Evolutionary conservation across 1,284 basidiomycete species (phyloP).

Genomic region (Papiliotrema flavescens): DNA sequence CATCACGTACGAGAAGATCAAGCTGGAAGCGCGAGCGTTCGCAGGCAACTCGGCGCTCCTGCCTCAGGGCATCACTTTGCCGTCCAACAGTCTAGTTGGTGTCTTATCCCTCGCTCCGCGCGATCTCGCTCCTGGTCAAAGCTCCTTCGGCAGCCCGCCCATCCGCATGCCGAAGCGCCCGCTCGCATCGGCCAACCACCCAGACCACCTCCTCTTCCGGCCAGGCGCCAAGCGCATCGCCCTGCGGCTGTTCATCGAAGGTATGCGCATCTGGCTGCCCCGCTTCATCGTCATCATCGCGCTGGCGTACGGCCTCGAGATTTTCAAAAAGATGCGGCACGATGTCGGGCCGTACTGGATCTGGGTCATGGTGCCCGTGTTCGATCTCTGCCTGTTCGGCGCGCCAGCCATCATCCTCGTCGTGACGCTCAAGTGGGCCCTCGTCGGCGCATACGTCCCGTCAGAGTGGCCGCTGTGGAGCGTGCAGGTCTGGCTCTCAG

Average conservation of each 20-base stretch:
- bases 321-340: background rate
- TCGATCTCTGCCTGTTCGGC: conserved; percentile 2
- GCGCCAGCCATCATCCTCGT: conserved; percentile 1
- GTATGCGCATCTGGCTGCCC: conserved; percentile 1
- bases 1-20: background rate
- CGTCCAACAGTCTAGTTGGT: conserved; percentile 2
- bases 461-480: conserved; percentile 7
- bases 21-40: background rate
- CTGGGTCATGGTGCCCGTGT: background rate
- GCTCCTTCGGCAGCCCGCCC: conserved; percentile 5
- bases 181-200: background rate
- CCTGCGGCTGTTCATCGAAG: conserved; percentile 2
- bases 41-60: conserved; percentile 2
- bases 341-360: background rate
- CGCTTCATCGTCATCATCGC: conserved; percentile 2
- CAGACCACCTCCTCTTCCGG: background rate
- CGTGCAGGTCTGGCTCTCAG: conserved; percentile 3
- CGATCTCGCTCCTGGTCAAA: conserved; percentile 1
- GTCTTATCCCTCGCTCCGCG: conserved; percentile 1
- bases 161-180: conserved; percentile 5
- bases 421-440: conserved; percentile 1
- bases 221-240: background rate
- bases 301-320: background rate
- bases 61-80: conserved; percentile 2
- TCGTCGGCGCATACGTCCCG: background rate